Evolutionary conservation across 2,329 filamentous ascomycete species (phyloP).

Genomic region (Exophiala mesophila): DNA sequence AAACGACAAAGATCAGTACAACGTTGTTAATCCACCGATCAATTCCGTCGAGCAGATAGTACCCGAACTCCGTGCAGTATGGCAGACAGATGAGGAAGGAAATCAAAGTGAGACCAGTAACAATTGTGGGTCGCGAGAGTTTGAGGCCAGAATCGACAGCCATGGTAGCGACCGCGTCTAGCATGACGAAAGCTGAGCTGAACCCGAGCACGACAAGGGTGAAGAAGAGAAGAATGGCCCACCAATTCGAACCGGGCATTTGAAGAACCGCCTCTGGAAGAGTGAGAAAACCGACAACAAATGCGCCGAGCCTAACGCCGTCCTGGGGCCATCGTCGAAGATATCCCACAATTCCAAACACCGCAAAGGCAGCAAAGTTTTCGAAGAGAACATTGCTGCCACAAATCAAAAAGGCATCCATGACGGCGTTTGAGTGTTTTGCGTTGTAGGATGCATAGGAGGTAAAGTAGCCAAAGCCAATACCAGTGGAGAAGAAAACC

Average conservation of each 20-base stretch:
- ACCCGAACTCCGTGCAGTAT: conserved; percentile 56
- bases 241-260: conserved; percentile 55
- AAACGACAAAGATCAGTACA: conserved; percentile 54
- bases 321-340: conserved; percentile 39
- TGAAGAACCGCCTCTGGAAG: conserved; percentile 52
- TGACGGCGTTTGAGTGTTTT: conserved; percentile 54
- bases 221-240: conserved; percentile 56
- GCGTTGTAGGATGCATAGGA: conserved; percentile 55
- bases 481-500: conserved; percentile 56
- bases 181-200: conserved; percentile 56
- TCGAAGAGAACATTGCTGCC: conserved; percentile 54
- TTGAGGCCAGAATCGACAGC: conserved; percentile 50
- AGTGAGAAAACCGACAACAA: conserved; percentile 56
- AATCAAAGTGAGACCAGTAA: conserved; percentile 45
- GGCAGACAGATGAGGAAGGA: conserved; percentile 53
- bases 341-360: conserved; percentile 55
- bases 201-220: conserved; percentile 56
- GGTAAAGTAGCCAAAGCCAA: conserved; percentile 57
- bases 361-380: conserved; percentile 46
- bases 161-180: conserved; percentile 53
- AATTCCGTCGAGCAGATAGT: conserved; percentile 51
- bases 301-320: conserved; percentile 45
- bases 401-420: conserved; percentile 54
- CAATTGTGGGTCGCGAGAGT: conserved; percentile 44
- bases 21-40: conserved; percentile 56